Conservation (phyloP, 371 early-diverging fungal genomes). For the Thermomucor indicae-seudaticae region DNA sequence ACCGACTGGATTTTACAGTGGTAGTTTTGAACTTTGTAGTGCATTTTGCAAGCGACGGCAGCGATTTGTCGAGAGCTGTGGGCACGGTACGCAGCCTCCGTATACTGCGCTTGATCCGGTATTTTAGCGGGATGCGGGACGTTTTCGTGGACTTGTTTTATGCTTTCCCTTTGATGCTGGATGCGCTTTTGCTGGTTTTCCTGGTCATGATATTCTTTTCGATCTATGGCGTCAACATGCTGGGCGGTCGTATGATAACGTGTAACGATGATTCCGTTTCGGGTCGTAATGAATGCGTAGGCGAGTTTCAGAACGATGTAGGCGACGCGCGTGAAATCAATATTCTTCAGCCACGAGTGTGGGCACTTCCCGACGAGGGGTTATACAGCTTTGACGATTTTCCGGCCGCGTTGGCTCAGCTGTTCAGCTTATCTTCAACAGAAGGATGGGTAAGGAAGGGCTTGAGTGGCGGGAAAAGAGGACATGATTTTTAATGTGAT, state of each 20-base stretch:
- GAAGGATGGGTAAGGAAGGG: slow-evolving; percentile 51
- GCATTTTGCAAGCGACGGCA: slow-evolving; percentile 31
- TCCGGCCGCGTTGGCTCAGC: slow-evolving; percentile 37
- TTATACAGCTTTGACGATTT: slow-evolving; percentile 50
- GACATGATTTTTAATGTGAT: neutral
- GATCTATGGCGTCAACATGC: slow-evolving; percentile 57
- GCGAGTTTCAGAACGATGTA: slow-evolving; percentile 39
- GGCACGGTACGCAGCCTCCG: slow-evolving; percentile 51
- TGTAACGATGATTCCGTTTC: slow-evolving; percentile 43
- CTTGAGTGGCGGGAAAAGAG: neutral
- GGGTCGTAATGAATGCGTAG: slow-evolving; percentile 39
- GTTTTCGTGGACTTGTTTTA: slow-evolving; percentile 53
- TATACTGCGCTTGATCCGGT: slow-evolving; percentile 55
- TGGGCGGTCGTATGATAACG: slow-evolving; percentile 50
- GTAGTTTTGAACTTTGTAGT: slow-evolving; percentile 46
- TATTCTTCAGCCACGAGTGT: slow-evolving; percentile 43
- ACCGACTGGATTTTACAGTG: slow-evolving; percentile 48
- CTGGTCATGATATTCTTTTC: slow-evolving; percentile 54
- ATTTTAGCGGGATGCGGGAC: slow-evolving; percentile 54
- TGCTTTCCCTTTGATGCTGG: slow-evolving; percentile 54
- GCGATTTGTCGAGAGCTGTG: slow-evolving; percentile 34
- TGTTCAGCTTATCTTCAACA: slow-evolving; percentile 55
- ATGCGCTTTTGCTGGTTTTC: slow-evolving; percentile 48
- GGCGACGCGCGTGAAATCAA: slow-evolving; percentile 26
- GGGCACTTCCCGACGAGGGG: slow-evolving; percentile 48